Evolutionary conservation across 176 grass and related monocot species (phyloP), one percentile per base, ranked within the genome.

Genomic region (Echinochloa phyllopogon): DNA sequence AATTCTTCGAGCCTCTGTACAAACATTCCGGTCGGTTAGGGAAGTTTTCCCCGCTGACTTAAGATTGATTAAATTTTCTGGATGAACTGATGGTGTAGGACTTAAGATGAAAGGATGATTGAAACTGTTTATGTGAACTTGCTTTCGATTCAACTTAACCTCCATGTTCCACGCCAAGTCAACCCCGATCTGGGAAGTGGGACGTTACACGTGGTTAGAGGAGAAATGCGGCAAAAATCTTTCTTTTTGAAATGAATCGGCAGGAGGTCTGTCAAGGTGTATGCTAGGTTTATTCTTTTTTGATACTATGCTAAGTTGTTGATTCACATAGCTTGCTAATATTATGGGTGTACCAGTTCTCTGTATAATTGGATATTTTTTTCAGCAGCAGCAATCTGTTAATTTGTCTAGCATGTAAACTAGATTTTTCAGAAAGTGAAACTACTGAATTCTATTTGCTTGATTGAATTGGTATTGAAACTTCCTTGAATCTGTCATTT

Each of bases 151-250:
- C 14, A 62, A 8, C 27, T 65, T 18, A 52, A 66, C 2, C 42
- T 9, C 25, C 58, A 78, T 78, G 76, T 42, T 64, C 76, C 41
- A 45, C 23, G 4, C 40, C 23, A 77, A 52, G 48, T 74, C 75
- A 56, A 23, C 57, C 76, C 59, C 59, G 77, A 93, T 93, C 77
- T 80, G 84, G 72, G 76, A 33, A 80, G 88, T 79, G 74, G 80
- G 66, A 72, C 78, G 61, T 63, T 17, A 86, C 69, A 74, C 87
- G 91, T 91, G 83, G 93, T 96, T 89, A 91, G 82, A 93, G 84
- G 64, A 87, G 51, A 52, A 75, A 77, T 87, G 91, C 78, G 10
- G 60, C 53, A 33, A 40, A 86, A 53, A 70, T 83, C 33, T 84
- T 69, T 78, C 64, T 69, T 80, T 47, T 66, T 79, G 72, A 82